Conservation (phyloP, 139 green algal genomes). For the Ettlia oleoabundans region DNA sequence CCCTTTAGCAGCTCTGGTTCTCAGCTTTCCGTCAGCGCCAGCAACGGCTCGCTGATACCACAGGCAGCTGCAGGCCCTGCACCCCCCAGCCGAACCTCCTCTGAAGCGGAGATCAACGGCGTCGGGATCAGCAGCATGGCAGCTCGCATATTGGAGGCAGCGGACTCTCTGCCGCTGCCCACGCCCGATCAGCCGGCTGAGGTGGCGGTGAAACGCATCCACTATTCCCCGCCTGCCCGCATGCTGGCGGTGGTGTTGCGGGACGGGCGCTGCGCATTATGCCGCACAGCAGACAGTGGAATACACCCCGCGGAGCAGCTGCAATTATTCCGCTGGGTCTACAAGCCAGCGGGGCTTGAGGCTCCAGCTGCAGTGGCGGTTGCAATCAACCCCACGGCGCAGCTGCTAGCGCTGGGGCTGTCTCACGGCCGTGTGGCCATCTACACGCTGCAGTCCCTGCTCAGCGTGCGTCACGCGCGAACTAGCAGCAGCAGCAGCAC, state of each 20-base stretch:
- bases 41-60: neutral
- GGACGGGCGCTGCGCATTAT: conserved; percentile 52
- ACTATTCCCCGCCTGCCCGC: conserved; percentile 40
- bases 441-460: conserved; percentile 53
- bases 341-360: conserved; percentile 13
- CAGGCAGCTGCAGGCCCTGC: neutral
- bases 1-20: neutral
- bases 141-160: neutral
- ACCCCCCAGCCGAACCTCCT: neutral
- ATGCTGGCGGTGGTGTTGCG: conserved; percentile 54
- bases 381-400: conserved; percentile 38
- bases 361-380: conserved; percentile 26
- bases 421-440: conserved; percentile 67
- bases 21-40: no score
- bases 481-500: neutral
- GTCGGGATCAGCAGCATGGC: neutral
- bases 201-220: conserved; percentile 21
- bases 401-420: conserved; percentile 75
- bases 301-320: conserved; percentile 44
- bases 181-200: conserved; percentile 27
- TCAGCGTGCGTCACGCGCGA: neutral
- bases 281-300: conserved; percentile 33
- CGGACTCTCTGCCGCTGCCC: conserved; percentile 33
- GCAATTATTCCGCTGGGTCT: conserved; percentile 37
- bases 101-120: neutral